Conservation (phyloP, 805 yeast species). For the Yarrowia sp. region DNA sequence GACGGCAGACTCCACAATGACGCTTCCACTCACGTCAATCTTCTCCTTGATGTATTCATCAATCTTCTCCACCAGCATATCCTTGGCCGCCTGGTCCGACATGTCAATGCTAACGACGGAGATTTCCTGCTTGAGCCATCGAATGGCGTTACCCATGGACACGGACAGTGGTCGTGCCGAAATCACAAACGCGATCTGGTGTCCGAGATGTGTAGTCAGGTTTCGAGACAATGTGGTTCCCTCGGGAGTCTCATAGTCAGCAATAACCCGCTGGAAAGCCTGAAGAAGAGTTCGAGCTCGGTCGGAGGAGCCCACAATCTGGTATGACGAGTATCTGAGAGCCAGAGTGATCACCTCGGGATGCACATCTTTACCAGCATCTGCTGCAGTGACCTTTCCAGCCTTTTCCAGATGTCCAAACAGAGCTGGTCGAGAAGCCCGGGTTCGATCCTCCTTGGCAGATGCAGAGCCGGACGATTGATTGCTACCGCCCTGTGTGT, state of each 20-base stretch:
- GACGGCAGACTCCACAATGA: slow-evolving; percentile 78
- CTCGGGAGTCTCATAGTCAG: slow-evolving; percentile 78
- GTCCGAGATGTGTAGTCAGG: slow-evolving; percentile 80
- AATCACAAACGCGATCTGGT: slow-evolving; percentile 89
- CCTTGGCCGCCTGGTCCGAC: slow-evolving; percentile 64
- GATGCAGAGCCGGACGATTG: slow-evolving; percentile 14
- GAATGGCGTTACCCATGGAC: slow-evolving; percentile 95
- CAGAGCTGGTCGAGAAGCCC: slow-evolving; percentile 35
- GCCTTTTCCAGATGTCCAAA: slow-evolving; percentile 43
- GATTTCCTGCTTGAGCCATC: slow-evolving; percentile 95
- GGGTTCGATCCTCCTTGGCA: slow-evolving; percentile 6
- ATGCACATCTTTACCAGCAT: slow-evolving; percentile 61
- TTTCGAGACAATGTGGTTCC: slow-evolving; percentile 85
- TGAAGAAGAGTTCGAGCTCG: slow-evolving; percentile 81
- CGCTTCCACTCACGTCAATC: slow-evolving; percentile 75
- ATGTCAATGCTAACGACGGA: slow-evolving; percentile 75
- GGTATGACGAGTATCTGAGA: slow-evolving; percentile 75
- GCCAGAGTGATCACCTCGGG: slow-evolving; percentile 79
- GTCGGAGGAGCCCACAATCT: slow-evolving; percentile 84
- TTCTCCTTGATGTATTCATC: slow-evolving; percentile 82
- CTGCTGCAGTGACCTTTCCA: slow-evolving; percentile 45
- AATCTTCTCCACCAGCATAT: slow-evolving; percentile 59
- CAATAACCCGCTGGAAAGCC: slow-evolving; percentile 76
- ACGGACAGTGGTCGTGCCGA: slow-evolving; percentile 88
- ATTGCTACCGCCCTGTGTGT: slow-evolving; percentile 3